Evolutionary conservation across 1,139 yeast genomes (phyloP).

Genomic region (Trichomonascaceae sp.): DNA sequence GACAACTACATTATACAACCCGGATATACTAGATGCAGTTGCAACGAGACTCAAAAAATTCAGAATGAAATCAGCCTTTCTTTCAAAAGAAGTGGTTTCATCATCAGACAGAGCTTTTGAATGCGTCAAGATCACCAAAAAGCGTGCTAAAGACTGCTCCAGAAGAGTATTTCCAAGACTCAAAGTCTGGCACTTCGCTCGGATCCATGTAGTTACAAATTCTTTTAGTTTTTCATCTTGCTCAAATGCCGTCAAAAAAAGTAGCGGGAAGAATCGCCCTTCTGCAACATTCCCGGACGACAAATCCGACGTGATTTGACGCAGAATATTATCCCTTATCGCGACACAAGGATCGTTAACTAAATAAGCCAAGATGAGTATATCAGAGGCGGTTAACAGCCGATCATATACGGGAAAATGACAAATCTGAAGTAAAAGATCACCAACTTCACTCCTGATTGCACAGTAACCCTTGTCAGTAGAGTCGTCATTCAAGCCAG

Average conservation of each 20-base stretch:
- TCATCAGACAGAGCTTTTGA: constrained; percentile 58
- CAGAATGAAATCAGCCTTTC: constrained; percentile 40
- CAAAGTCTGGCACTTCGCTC: constrained; percentile 34
- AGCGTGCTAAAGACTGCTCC: constrained; percentile 62
- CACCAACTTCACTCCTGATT: constrained; percentile 59
- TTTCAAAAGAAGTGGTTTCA: constrained; percentile 12
- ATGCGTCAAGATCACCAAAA: constrained; percentile 68
- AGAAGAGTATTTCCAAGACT: constrained; percentile 28
- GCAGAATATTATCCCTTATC: constrained; percentile 52
- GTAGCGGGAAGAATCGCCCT: constrained; percentile 51
- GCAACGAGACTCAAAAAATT: constrained; percentile 59
- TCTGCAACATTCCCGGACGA: constrained; percentile 53
- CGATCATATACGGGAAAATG: constrained; percentile 48
- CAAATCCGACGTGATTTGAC: constrained; percentile 47
- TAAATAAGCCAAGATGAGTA: constrained; percentile 51
- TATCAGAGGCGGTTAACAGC: constrained; percentile 46
- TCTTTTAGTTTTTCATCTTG: constrained; percentile 48
- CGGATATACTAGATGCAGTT: constrained; percentile 60
- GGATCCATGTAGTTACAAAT: constrained; percentile 65
- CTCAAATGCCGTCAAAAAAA: constrained; percentile 74
- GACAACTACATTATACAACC: constrained; percentile 70
- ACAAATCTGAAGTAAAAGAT: constrained; percentile 59
- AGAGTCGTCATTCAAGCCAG: neutral
- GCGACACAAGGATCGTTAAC: constrained; percentile 60
- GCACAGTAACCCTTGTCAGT: neutral